Conservation (phyloP, 352 stramenopile genomes). For the Aphanomyces euteiches region DNA sequence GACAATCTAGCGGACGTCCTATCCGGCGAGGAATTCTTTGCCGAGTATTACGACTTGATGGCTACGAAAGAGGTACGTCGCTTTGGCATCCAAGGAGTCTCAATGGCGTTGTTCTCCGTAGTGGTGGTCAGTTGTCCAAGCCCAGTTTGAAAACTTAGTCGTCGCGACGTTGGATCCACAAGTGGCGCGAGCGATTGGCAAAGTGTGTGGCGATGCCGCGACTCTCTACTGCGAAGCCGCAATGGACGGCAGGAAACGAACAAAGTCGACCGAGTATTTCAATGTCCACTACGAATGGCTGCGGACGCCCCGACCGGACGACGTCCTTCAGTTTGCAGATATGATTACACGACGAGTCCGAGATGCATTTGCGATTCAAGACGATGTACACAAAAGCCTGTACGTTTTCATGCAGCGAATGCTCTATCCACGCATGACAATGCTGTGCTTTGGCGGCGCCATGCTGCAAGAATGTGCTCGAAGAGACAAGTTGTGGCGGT, state of each 20-base stretch:
- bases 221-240: constrained; percentile 48
- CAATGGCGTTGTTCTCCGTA: constrained; percentile 40
- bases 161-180: constrained; percentile 64
- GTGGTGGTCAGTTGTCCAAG: constrained; percentile 82
- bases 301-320: constrained; percentile 56
- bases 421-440: constrained; percentile 63
- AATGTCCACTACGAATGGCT: constrained; percentile 40
- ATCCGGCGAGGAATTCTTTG: constrained; percentile 77
- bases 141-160: constrained; percentile 83
- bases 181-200: constrained; percentile 64
- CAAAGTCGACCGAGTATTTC: constrained; percentile 10
- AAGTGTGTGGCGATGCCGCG: constrained; percentile 62
- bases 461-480: constrained; percentile 65
- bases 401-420: constrained; percentile 70
- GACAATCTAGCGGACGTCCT: constrained; percentile 73
- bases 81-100: background rate
- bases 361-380: constrained; percentile 63
- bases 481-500: constrained; percentile 82
- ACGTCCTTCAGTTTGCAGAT: constrained; percentile 75
- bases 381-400: constrained; percentile 76
- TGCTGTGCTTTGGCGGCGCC: constrained; percentile 72
- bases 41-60: constrained; percentile 78
- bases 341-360: constrained; percentile 61
- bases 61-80: constrained; percentile 24
- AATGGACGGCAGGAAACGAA: background rate